Percentiles rank a stretch among this genome's conserved stretches.
Evolutionary conservation across 331 rosid species (phyloP).

Genomic region (Malus hybrid): DNA sequence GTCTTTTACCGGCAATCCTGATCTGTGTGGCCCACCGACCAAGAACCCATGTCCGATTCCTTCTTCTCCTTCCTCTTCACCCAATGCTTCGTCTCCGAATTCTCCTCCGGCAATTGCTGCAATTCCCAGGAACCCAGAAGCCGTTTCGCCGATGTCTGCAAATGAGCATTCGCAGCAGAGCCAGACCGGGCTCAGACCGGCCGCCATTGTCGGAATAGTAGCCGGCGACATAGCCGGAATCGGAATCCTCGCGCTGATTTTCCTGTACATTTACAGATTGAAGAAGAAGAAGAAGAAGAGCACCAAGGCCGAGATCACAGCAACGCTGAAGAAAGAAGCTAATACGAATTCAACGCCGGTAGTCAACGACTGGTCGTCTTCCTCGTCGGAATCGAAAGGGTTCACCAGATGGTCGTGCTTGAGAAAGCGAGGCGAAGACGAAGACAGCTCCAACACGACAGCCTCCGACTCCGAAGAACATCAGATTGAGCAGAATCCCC

Average conservation of each 20-base stretch:
- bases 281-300: slow-evolving; percentile 37
- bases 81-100: slow-evolving; percentile 30
- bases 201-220: slow-evolving; percentile 60
- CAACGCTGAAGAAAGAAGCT: slow-evolving; percentile 27
- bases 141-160: slow-evolving; percentile 18
- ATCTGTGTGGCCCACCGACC: slow-evolving; percentile 55
- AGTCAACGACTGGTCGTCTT: slow-evolving; percentile 39
- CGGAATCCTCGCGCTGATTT: slow-evolving; percentile 40
- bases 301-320: slow-evolving; percentile 3
- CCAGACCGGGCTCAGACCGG: slow-evolving; percentile 32
- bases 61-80: slow-evolving; percentile 46
- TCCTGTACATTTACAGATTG: slow-evolving; percentile 36
- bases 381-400: slow-evolving; percentile 63
- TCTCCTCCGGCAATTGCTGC: slow-evolving; percentile 92
- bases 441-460: slow-evolving; percentile 36
- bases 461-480: slow-evolving; percentile 30
- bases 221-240: slow-evolving; percentile 57
- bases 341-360: neutral
- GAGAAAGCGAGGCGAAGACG: slow-evolving; percentile 53
- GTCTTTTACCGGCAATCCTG: slow-evolving; percentile 47
- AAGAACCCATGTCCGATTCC: slow-evolving; percentile 48
- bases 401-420: slow-evolving; percentile 78
- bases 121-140: slow-evolving; percentile 37
- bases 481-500: neutral
- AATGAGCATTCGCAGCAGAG: slow-evolving; percentile 4